phyloP scores from a whole-genome alignment of 225 moss, liverwort and hornwort genomes.

The Asterella californica region DNA sequence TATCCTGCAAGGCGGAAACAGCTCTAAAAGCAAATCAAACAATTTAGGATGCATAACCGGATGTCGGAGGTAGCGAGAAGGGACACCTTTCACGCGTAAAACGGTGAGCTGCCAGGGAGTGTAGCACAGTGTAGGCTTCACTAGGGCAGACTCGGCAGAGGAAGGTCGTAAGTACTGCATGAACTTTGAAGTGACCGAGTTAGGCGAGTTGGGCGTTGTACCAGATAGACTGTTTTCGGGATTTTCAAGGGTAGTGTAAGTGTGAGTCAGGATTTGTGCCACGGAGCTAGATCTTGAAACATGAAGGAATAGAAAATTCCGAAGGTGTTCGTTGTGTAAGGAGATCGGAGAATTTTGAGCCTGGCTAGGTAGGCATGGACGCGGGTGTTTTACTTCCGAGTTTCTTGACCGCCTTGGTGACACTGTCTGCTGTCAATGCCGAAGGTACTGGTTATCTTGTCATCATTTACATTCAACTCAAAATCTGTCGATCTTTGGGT shows the following conservation, averaged over 20 bases:
- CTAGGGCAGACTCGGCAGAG: no score
- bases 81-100: no score
- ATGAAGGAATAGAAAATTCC: not conserved
- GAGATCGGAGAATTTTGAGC: not conserved
- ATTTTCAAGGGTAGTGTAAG: not conserved
- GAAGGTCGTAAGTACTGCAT: no score
- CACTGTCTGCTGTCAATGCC: slow-evolving; percentile 7
- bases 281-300: not conserved
- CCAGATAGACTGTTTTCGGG: not conserved
- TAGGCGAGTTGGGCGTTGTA: no score
- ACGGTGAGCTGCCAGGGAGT: no score
- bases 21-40: no score
- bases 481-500: no score
- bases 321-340: not conserved
- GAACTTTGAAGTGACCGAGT: no score
- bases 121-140: no score
- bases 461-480: not conserved
- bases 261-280: not conserved
- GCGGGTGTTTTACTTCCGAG: slow-evolving; percentile 5
- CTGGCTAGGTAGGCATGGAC: not conserved
- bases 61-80: no score
- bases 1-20: no score
- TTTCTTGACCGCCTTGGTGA: not conserved
- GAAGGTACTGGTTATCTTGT: not conserved
- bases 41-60: no score